Percentiles rank a stretch among this genome's conserved stretches.
Conservation (phyloP, 768 basidiomycete genomes). For the Lactifluus hygrophoroides region DNA sequence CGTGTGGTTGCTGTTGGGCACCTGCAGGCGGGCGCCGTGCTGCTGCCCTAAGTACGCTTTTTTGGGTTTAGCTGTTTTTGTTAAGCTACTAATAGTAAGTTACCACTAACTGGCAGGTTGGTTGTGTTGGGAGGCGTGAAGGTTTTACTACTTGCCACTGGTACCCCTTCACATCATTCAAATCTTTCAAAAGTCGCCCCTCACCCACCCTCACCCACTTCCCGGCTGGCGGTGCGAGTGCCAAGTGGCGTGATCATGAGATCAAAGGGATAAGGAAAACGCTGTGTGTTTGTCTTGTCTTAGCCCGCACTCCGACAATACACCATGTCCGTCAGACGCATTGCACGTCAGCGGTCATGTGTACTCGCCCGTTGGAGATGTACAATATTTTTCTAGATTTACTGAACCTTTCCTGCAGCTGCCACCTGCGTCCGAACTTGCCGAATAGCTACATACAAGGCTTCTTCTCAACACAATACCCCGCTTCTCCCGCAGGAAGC, state of each 20-base stretch:
- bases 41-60: no score
- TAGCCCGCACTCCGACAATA: slow-evolving; percentile 2
- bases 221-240: not conserved
- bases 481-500: not conserved
- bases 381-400: not conserved
- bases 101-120: no score
- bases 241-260: slow-evolving; percentile 5
- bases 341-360: slow-evolving; percentile 6
- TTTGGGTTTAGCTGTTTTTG: no score
- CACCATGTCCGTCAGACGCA: not conserved
- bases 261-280: not conserved
- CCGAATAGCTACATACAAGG: slow-evolving; percentile 7
- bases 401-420: not conserved
- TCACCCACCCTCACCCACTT: not conserved
- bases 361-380: not conserved
- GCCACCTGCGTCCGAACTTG: slow-evolving; percentile 10
- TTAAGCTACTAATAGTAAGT: no score
- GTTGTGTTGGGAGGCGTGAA: no score
- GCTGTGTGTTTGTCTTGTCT: not conserved
- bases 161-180: not conserved
- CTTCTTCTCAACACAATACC: not conserved
- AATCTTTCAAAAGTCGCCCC: no score
- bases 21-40: no score
- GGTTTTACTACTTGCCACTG: no score
- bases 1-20: no score